Percentiles rank a stretch among this genome's conserved stretches.
phyloP scores from a whole-genome alignment of 2,329 filamentous ascomycete genomes.

The Aspergillus fischeri region DNA sequence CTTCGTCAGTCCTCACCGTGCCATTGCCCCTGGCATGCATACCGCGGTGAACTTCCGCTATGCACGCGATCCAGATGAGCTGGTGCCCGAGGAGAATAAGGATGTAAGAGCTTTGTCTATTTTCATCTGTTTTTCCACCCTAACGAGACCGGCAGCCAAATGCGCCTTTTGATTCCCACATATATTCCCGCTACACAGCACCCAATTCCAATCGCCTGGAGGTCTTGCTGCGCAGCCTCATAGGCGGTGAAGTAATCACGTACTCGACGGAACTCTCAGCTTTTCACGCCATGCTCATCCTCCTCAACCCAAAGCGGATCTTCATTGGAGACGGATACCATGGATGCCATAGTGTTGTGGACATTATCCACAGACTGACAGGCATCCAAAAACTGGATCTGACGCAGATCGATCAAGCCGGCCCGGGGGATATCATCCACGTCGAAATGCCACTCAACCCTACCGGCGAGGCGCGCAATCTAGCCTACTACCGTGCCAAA shows the following conservation, averaged over 20 bases:
- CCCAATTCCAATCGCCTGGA: conserved; percentile 85
- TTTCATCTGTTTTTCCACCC: background rate
- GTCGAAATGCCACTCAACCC: conserved; percentile 92
- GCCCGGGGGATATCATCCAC: conserved; percentile 75
- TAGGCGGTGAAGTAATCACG: conserved; percentile 61
- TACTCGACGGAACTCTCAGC: conserved; percentile 82
- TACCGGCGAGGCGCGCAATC: conserved; percentile 69
- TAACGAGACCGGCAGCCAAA: conserved; percentile 18
- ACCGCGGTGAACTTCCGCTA: conserved; percentile 90
- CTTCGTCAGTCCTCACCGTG: conserved; percentile 65
- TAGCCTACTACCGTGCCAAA: conserved; percentile 64
- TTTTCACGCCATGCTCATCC: conserved; percentile 79
- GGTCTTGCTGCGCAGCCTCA: conserved; percentile 69
- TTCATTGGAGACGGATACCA: conserved; percentile 85
- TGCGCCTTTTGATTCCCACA: conserved; percentile 44
- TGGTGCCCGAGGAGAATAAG: conserved; percentile 39
- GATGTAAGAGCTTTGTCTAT: conserved; percentile 45
- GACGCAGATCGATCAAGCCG: conserved; percentile 60
- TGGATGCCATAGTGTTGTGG: conserved; percentile 85
- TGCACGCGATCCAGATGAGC: conserved; percentile 61
- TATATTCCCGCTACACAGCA: conserved; percentile 78
- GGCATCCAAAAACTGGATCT: conserved; percentile 70
- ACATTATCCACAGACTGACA: conserved; percentile 67
- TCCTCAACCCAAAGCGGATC: conserved; percentile 74
- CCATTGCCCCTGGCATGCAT: conserved; percentile 85